These are phyloP conservation scores for Pichia sorboxylosa DNA, from an alignment of 1,139 yeast species.

Conservation along the genomic window DNA sequence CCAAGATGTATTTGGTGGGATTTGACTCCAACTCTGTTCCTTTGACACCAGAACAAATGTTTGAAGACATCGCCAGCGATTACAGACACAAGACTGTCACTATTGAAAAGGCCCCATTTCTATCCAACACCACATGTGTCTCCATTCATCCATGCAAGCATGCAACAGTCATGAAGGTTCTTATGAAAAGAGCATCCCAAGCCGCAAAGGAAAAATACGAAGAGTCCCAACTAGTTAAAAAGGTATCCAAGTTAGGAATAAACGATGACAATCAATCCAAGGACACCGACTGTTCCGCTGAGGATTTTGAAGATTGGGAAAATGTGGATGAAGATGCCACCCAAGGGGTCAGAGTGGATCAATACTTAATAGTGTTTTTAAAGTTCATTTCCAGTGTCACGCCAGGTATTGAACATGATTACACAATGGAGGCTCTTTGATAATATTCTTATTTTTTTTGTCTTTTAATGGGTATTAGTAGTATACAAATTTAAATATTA, in stretches of 20 bases:
- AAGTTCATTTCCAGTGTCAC: constrained; percentile 95
- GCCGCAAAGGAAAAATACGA: constrained; percentile 29
- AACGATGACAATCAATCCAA: constrained; percentile 4
- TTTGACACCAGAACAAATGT: constrained; percentile 78
- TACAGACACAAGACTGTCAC: constrained; percentile 95
- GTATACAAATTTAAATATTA: no score
- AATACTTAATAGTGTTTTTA: constrained; percentile 74
- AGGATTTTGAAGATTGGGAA: constrained; percentile 28
- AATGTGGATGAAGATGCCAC: constrained; percentile 28
- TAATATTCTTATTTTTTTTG: no score
- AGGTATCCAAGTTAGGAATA: constrained; percentile 32
- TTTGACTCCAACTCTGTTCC: constrained; percentile 79
- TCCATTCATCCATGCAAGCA: constrained; percentile 96
- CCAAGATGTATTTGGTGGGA: constrained; percentile 87
- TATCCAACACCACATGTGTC: constrained; percentile 66
- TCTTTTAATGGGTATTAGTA: no score
- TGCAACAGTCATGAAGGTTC: constrained; percentile 83
- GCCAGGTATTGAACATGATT: constrained; percentile 94
- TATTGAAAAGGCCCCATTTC: constrained; percentile 83
- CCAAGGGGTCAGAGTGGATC: constrained; percentile 70
- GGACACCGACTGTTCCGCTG: constrained; percentile 28
- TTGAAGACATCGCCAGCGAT: constrained; percentile 85
- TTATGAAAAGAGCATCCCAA: constrained; percentile 62
- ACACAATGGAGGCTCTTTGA: constrained; percentile 80
- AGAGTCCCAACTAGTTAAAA: constrained; percentile 23